These are phyloP conservation scores for Viola odorata DNA, from an alignment of 345 rosid species.

Conservation along the genomic window DNA sequence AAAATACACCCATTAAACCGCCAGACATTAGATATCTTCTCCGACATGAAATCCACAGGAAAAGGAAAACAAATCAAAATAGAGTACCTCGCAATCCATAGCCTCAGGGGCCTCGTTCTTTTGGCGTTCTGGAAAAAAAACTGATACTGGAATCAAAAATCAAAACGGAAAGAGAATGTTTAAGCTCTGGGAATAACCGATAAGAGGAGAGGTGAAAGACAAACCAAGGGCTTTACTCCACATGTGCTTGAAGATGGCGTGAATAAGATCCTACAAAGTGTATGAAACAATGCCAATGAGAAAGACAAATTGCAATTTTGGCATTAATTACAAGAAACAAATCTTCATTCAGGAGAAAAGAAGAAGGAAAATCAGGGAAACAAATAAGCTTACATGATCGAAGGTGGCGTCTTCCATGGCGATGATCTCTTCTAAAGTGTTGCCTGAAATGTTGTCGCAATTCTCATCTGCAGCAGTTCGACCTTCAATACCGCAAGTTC, in stretches of 20 bases:
- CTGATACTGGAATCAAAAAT: neutral
- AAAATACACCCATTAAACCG: neutral
- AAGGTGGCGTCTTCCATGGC: conserved; percentile 48
- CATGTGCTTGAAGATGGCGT: conserved; percentile 75
- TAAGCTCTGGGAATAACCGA: neutral
- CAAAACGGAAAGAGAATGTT: neutral
- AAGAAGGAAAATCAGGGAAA: neutral
- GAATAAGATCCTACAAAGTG: conserved; percentile 55
- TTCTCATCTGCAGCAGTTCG: no score
- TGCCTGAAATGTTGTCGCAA: no score
- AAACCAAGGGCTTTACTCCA: conserved; percentile 70
- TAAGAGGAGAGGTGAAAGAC: neutral
- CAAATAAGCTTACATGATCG: conserved; percentile 39
- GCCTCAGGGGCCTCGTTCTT: conserved; percentile 46
- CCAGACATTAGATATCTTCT: no score
- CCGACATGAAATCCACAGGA: neutral
- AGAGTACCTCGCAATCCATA: conserved; percentile 50
- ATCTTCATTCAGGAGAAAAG: neutral
- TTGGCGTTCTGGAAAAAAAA: conserved; percentile 47
- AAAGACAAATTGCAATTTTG: neutral
- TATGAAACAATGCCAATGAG: neutral
- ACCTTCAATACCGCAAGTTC: no score
- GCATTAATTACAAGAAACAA: no score
- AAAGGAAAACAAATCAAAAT: neutral
- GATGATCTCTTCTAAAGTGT: no score